Percentiles rank a stretch among this genome's conserved stretches.
phyloP scores from a whole-genome alignment of 352 stramenopile genomes.

The Phytophthora fragariaefolia region DNA sequence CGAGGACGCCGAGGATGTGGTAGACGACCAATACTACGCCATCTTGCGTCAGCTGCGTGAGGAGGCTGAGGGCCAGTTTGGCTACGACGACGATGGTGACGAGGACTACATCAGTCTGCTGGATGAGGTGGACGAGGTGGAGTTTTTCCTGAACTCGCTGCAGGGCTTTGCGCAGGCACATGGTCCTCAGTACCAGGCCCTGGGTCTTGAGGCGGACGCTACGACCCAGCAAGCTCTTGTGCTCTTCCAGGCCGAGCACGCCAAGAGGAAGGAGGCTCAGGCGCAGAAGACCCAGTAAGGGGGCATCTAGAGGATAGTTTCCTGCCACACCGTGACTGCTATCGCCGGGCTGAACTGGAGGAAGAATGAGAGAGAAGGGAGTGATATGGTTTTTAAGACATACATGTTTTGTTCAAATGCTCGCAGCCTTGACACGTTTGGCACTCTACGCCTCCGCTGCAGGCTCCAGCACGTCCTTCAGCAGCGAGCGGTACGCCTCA shows the following conservation, averaged over 20 bases:
- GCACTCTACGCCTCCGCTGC: constrained; percentile 7
- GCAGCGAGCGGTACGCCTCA: constrained; percentile 67
- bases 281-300: constrained; percentile 37
- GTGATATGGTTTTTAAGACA: constrained; percentile 39
- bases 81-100: constrained; percentile 89
- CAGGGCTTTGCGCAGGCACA: constrained; percentile 75
- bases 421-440: neutral
- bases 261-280: constrained; percentile 51
- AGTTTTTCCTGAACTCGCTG: constrained; percentile 92
- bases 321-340: constrained; percentile 6
- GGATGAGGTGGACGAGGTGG: constrained; percentile 93
- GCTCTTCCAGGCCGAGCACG: constrained; percentile 64
- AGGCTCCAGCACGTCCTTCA: constrained; percentile 36
- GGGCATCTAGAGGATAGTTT: constrained; percentile 22
- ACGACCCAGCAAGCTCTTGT: constrained; percentile 65
- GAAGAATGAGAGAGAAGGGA: constrained; percentile 22
- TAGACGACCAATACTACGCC: constrained; percentile 94
- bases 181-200: constrained; percentile 58
- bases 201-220: constrained; percentile 64
- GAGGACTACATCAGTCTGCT: constrained; percentile 94
- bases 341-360: constrained; percentile 21
- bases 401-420: constrained; percentile 36
- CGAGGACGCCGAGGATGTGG: constrained; percentile 93
- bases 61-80: constrained; percentile 78
- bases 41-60: constrained; percentile 94